phyloP scores from a whole-genome alignment of 2,329 filamentous ascomycete species.

The Microascus cirrosus region DNA sequence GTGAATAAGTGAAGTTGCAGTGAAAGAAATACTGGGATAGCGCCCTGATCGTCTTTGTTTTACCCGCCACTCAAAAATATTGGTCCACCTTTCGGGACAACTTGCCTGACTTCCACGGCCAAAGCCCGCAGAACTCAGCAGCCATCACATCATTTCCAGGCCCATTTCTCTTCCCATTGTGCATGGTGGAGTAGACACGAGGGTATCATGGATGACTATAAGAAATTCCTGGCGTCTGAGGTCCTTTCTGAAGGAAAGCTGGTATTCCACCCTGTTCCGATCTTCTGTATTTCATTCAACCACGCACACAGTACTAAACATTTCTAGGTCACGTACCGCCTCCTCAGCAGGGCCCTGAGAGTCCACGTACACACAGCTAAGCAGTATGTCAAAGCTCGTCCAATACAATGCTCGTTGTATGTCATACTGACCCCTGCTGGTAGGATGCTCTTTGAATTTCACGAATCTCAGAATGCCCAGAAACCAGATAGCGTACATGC shows the following conservation, averaged over 20 bases:
- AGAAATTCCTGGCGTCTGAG: slow-evolving; percentile 61
- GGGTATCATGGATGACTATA: slow-evolving; percentile 41
- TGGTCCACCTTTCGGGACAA: too few species aligned
- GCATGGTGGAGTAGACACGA: neutral
- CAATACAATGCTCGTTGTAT: too few species aligned
- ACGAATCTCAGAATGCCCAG: slow-evolving; percentile 65
- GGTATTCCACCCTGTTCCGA: slow-evolving; percentile 34
- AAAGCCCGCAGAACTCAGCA: too few species aligned
- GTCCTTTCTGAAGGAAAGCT: slow-evolving; percentile 66
- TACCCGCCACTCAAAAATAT: too few species aligned
- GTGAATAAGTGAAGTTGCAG: neutral
- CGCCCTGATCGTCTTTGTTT: too few species aligned
- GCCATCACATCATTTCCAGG: neutral
- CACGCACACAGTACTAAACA: neutral
- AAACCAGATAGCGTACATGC: slow-evolving; percentile 69
- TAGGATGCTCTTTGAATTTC: slow-evolving; percentile 82
- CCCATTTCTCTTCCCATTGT: neutral
- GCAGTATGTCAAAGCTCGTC: slow-evolving; percentile 45
- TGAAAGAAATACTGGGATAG: neutral
- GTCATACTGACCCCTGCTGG: neutral
- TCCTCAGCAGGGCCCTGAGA: slow-evolving; percentile 70
- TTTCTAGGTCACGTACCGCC: slow-evolving; percentile 70
- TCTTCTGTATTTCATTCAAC: neutral
- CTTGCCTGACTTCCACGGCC: too few species aligned
- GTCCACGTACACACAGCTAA: slow-evolving; percentile 84